A percentile compares a stretch with the other conserved stretches of the same genome.
Evolutionary conservation across 148 eudicot genomes (phyloP).

Genomic region (Camellia japonica): DNA sequence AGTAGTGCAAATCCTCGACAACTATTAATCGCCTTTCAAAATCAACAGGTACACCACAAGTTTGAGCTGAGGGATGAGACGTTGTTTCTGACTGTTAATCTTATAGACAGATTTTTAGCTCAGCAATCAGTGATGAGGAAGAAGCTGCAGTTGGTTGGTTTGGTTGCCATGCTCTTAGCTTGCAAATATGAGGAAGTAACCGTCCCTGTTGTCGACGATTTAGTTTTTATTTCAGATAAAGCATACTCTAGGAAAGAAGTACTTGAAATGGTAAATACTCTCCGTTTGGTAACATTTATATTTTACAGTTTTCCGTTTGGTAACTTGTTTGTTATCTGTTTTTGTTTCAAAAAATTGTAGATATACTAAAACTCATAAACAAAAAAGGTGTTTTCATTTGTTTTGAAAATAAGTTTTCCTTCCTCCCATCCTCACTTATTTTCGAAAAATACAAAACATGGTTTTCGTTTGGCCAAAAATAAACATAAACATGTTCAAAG

Average conservation of each 20-base stretch:
- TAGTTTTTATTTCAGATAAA: constrained; percentile 79
- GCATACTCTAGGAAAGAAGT: constrained; percentile 73
- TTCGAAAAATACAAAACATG: too few species aligned
- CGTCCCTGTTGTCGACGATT: constrained; percentile 81
- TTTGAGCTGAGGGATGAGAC: constrained; percentile 86
- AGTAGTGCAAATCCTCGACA: background rate
- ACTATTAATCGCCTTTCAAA: background rate
- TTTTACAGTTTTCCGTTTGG: too few species aligned
- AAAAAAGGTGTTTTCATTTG: too few species aligned
- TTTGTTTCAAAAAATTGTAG: too few species aligned
- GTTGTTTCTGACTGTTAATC: constrained; percentile 67
- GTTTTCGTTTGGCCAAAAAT: too few species aligned
- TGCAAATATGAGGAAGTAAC: constrained; percentile 94
- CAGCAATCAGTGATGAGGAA: constrained; percentile 58
- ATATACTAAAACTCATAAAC: too few species aligned
- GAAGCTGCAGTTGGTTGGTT: constrained; percentile 85
- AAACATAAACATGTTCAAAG: too few species aligned
- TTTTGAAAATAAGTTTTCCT: too few species aligned
- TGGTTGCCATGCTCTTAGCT: constrained; percentile 82
- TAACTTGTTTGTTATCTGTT: too few species aligned
- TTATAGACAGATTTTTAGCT: constrained; percentile 79
- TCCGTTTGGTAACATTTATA: too few species aligned
- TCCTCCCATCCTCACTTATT: too few species aligned
- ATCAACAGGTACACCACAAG: constrained; percentile 81
- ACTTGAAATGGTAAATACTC: constrained; percentile 69